These are phyloP conservation scores for Neurospora discreta DNA, from an alignment of 495 filamentous ascomycete species.

Conservation along the genomic window DNA sequence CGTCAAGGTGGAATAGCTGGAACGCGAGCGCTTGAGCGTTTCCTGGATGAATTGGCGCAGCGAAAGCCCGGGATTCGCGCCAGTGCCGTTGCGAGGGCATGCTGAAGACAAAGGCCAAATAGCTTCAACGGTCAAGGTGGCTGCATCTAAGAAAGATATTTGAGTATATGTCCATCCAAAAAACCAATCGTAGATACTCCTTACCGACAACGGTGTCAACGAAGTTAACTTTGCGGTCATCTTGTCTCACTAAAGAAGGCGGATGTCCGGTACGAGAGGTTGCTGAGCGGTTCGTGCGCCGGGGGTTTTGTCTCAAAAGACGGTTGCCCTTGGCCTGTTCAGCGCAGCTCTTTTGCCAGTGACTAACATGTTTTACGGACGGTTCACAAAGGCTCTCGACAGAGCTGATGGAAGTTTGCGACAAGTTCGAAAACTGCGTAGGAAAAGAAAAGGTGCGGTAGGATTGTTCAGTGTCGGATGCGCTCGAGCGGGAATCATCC, in stretches of 20 bases:
- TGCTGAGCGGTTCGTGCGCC: constrained; percentile 52
- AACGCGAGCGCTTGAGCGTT: constrained; percentile 84
- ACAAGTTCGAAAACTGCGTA: constrained; percentile 12
- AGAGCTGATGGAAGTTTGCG: constrained; percentile 22
- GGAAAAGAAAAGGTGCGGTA: constrained; percentile 14
- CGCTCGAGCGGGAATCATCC: constrained; percentile 28
- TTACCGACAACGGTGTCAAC: constrained; percentile 99
- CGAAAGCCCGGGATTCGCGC: constrained; percentile 65
- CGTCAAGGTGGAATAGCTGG: constrained; percentile 94
- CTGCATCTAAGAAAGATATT: constrained; percentile 62
- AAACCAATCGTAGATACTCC: constrained; percentile 22
- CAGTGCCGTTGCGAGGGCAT: constrained; percentile 43
- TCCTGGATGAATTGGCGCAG: constrained; percentile 95
- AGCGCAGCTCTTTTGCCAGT: constrained; percentile 17
- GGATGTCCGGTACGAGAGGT: constrained; percentile 54
- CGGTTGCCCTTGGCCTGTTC: constrained; percentile 33
- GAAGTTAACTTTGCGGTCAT: constrained; percentile 88
- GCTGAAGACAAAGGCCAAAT: constrained; percentile 84
- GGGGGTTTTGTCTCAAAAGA: constrained; percentile 66
- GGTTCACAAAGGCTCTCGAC: constrained; percentile 19
- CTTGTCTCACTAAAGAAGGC: constrained; percentile 76
- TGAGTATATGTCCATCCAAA: constrained; percentile 13
- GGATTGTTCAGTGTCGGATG: constrained; percentile 26
- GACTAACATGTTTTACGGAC: constrained; percentile 12
- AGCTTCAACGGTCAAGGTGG: constrained; percentile 91